These are phyloP conservation scores for Glycyrrhiza uralensis DNA, from an alignment of 306 rosid species.

Conservation along the genomic window DNA sequence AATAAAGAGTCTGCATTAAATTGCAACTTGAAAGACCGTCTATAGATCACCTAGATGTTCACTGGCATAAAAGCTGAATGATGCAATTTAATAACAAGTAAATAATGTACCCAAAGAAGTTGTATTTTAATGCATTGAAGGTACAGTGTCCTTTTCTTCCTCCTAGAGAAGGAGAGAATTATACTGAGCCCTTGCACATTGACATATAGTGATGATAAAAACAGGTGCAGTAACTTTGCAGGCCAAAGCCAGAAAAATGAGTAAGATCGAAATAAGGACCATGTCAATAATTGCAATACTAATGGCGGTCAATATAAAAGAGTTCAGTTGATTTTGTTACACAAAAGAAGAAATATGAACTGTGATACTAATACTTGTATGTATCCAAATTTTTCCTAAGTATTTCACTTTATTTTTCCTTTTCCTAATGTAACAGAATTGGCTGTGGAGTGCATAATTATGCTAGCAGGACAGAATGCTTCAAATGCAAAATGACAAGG, in stretches of 20 bases:
- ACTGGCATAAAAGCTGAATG: not conserved
- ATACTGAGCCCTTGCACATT: not conserved
- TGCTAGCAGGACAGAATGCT: conserved; percentile 83
- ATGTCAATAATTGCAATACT: not conserved
- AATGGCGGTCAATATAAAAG: not conserved
- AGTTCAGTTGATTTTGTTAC: not conserved
- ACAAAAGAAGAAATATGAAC: conserved; percentile 5
- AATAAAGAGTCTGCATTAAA: conserved; percentile 1
- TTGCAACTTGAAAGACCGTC: not conserved
- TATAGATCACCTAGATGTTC: conserved; percentile 1
- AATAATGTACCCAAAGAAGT: not conserved
- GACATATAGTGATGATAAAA: not conserved
- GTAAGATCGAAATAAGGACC: not conserved
- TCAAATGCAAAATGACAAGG: conserved; percentile 74
- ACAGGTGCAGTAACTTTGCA: not conserved
- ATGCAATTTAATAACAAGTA: not conserved
- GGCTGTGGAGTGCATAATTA: conserved; percentile 94
- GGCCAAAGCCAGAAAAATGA: not conserved
- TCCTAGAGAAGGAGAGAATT: not conserved
- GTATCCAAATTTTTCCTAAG: not conserved
- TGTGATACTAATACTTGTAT: not conserved
- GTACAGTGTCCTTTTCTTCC: conserved; percentile 12
- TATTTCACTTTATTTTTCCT: conserved; percentile 7
- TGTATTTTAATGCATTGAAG: conserved; percentile 26
- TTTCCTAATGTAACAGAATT: conserved; percentile 41